Conservation (phyloP, 805 yeast genomes). For the Hanseniaspora occidentalis region DNA sequence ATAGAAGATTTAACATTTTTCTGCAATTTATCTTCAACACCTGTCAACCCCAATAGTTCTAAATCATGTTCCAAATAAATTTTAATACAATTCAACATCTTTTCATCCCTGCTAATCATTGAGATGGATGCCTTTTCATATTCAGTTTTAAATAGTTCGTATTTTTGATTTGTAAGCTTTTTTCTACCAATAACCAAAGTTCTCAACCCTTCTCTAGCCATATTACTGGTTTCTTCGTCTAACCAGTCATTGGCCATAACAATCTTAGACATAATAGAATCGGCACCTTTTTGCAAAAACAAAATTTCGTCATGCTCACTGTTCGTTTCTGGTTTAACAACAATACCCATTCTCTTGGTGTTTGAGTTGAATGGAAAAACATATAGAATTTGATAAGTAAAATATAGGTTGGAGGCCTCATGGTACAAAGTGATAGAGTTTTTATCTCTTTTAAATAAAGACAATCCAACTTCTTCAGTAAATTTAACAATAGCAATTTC, state of each 20-base stretch:
- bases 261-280: conserved; percentile 76
- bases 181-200: conserved; percentile 91
- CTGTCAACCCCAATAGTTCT: conserved; percentile 84
- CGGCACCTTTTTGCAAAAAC: conserved; percentile 94
- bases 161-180: conserved; percentile 39
- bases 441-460: conserved; percentile 74
- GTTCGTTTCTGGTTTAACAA: conserved; percentile 41
- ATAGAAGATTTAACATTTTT: conserved; percentile 83
- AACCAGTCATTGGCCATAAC: conserved; percentile 89
- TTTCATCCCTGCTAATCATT: conserved; percentile 67
- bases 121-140: conserved; percentile 65
- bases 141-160: conserved; percentile 48
- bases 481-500: conserved; percentile 94
- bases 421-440: conserved; percentile 58
- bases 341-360: conserved; percentile 90
- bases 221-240: conserved; percentile 92
- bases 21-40: conserved; percentile 94
- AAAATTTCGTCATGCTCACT: conserved; percentile 50
- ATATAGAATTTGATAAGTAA: conserved; percentile 58
- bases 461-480: conserved; percentile 75
- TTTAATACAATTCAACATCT: conserved; percentile 55
- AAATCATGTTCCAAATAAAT: conserved; percentile 69
- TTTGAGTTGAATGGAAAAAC: conserved; percentile 93
- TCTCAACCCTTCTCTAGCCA: conserved; percentile 97
- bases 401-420: conserved; percentile 36